These are phyloP conservation scores for Copromyces sp. DNA, from an alignment of 495 filamentous ascomycete species.

Conservation along the genomic window DNA sequence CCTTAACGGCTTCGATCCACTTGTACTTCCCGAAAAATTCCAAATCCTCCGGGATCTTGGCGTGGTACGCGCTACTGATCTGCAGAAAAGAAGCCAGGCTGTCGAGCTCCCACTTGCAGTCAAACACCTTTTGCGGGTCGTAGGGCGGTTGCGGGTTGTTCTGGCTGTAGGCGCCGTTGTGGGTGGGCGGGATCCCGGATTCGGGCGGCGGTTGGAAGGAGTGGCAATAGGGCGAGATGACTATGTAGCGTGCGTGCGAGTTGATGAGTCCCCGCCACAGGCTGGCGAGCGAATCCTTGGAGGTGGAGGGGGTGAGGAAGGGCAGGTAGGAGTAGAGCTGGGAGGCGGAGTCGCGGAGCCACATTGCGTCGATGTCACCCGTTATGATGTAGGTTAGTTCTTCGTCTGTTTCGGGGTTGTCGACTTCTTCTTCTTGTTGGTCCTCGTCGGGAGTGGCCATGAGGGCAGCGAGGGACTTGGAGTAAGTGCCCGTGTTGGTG, in stretches of 20 bases:
- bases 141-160: conserved; percentile 41
- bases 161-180: conserved; percentile 38
- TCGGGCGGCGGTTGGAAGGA: conserved; percentile 51
- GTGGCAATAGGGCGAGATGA: conserved; percentile 51
- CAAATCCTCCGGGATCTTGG: conserved; percentile 37
- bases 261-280: conserved; percentile 52
- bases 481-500: background rate
- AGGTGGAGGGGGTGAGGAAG: conserved; percentile 41
- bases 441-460: background rate
- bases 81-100: conserved; percentile 52
- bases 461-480: background rate
- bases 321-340: conserved; percentile 52
- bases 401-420: conserved; percentile 37
- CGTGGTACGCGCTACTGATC: conserved; percentile 49
- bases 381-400: conserved; percentile 57
- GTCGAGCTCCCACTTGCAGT: conserved; percentile 58
- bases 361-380: conserved; percentile 58
- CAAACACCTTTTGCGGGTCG: conserved; percentile 42
- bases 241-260: conserved; percentile 47
- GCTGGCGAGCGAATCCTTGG: conserved; percentile 44
- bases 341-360: conserved; percentile 53
- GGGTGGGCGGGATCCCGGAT: conserved; percentile 35
- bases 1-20: conserved; percentile 48
- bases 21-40: conserved; percentile 50
- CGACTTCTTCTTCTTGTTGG: conserved; percentile 12